A percentile compares a stretch with the other conserved stretches of the same genome.
Evolutionary conservation across 169 alveolate species (phyloP).

Genomic region (Cryptosporidium sp.): DNA sequence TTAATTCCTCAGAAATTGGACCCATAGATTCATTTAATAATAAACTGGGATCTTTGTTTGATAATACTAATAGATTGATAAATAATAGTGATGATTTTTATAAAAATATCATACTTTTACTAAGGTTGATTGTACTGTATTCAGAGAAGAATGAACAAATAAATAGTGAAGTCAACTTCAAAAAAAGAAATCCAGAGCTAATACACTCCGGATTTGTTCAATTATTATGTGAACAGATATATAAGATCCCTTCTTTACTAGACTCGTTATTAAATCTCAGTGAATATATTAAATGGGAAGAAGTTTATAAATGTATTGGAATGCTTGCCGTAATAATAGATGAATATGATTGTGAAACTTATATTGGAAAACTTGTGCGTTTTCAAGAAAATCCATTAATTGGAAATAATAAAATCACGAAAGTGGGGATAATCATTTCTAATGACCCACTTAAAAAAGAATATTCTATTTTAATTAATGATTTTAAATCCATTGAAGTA

Average conservation of each 20-base stretch:
- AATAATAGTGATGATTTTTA: not conserved
- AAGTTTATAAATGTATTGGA: constrained; percentile 34
- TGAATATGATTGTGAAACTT: constrained; percentile 23
- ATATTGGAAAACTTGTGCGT: constrained; percentile 3
- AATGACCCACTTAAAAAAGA: constrained; percentile 30
- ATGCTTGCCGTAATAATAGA: constrained; percentile 19
- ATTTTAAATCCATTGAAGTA: constrained; percentile 7
- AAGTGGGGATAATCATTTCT: constrained; percentile 19
- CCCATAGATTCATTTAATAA: not conserved
- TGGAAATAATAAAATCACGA: not conserved
- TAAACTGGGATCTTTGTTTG: not conserved
- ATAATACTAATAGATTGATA: not conserved
- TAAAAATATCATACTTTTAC: constrained; percentile 14
- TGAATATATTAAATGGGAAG: not conserved
- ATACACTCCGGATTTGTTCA: not conserved
- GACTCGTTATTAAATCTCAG: not conserved
- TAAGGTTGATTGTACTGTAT: constrained; percentile 6
- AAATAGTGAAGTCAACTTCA: not conserved
- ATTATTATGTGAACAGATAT: constrained; percentile 5
- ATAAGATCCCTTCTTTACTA: not conserved
- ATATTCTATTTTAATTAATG: not conserved
- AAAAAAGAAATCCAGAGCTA: not conserved
- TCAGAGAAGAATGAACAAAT: not conserved
- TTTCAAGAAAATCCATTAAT: constrained; percentile 6
- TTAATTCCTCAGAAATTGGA: constrained; percentile 38